Base-by-base conservation (phyloP, 352 stramenopile genomes). In the Phytophthora fragariaefolia region DNA sequence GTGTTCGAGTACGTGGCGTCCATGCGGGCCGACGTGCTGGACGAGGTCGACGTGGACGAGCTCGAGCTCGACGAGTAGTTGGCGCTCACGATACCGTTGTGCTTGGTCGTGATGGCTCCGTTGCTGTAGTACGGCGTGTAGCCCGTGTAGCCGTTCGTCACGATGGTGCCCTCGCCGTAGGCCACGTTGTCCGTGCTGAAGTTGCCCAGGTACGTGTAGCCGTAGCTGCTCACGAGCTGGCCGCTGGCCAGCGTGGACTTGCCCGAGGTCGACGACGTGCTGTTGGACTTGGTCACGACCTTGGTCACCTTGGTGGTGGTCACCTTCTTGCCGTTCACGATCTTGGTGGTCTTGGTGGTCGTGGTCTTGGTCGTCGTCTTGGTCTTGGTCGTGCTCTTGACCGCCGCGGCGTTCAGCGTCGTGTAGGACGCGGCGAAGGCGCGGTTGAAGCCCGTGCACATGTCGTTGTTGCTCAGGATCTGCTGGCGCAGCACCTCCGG, bases 381-480 rank as follows among this genome's bases (percentile, higher is more conserved):
- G 18, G 69, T 78, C 30, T 64, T 83, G 15, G 75, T 83, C n/a
- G 77, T 82, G 10, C 60, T 59, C 48, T 74, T 79, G 32, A 75
- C 66, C 0, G 77, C 60, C 8, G 77, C 65, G 18, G 79, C 43
- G 40, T 76, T 85, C 46, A 76, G 56, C 20, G 68, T 43, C 57
- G 77, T 76, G 63, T 82, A 77, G 9, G 71, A 71, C 12, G 78
- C 74, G 8, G 74, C 66, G 50, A 82, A 81, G 8, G 69, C 77
- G 52, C 71, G 65, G 66, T 77, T 80, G 52, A 86, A 83, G 48
- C 78, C 80, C 52, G 79, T 77, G 63, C 82, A 91, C 42, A 89
- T 48, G 64, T 88, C 80, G 9, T 78, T 74, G 79, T 91, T 91
- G 58, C 69, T 87, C 48, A 91, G 53, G 28, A 91, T 59, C 69